These are phyloP conservation scores for Phytopythium montanum DNA, from an alignment of 352 stramenopile genomes.

Conservation along the genomic window DNA sequence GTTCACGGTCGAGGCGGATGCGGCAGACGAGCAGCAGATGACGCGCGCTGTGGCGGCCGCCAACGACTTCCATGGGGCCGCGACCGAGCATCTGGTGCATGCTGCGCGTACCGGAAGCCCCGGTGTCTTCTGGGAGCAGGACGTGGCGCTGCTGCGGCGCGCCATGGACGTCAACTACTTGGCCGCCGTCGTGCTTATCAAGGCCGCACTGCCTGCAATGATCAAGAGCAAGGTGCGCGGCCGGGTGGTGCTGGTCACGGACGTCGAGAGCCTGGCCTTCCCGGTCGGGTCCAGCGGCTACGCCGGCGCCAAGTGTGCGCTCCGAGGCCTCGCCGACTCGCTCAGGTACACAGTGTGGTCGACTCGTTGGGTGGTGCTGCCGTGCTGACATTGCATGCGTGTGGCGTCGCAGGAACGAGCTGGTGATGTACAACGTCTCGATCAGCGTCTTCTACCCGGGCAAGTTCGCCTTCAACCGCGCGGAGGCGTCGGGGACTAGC, in stretches of 20 bases:
- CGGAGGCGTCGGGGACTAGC: neutral
- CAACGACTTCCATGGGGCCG: slow-evolving; percentile 50
- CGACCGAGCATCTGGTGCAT: slow-evolving; percentile 63
- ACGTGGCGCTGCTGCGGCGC: slow-evolving; percentile 30
- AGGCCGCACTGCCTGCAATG: slow-evolving; percentile 58
- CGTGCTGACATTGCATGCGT: neutral
- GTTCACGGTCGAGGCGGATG: slow-evolving; percentile 39
- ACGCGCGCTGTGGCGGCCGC: slow-evolving; percentile 38
- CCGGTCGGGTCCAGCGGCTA: slow-evolving; percentile 90
- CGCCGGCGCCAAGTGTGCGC: slow-evolving; percentile 85
- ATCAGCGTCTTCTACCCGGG: slow-evolving; percentile 90
- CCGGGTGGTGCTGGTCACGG: slow-evolving; percentile 56
- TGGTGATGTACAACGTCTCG: slow-evolving; percentile 70
- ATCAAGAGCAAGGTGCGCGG: slow-evolving; percentile 36
- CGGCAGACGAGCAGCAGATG: slow-evolving; percentile 33
- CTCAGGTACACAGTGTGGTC: slow-evolving; percentile 50
- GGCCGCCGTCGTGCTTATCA: slow-evolving; percentile 50
- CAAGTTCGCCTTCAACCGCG: slow-evolving; percentile 27
- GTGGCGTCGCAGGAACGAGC: slow-evolving; percentile 30
- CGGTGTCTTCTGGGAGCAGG: slow-evolving; percentile 54
- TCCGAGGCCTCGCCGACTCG: slow-evolving; percentile 90
- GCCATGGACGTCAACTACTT: slow-evolving; percentile 65
- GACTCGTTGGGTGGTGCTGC: neutral
- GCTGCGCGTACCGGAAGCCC: slow-evolving; percentile 25
- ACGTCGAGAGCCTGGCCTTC: slow-evolving; percentile 37